phyloP scores from a whole-genome alignment of 345 rosid genomes.

The Rhodamnia argentea region DNA sequence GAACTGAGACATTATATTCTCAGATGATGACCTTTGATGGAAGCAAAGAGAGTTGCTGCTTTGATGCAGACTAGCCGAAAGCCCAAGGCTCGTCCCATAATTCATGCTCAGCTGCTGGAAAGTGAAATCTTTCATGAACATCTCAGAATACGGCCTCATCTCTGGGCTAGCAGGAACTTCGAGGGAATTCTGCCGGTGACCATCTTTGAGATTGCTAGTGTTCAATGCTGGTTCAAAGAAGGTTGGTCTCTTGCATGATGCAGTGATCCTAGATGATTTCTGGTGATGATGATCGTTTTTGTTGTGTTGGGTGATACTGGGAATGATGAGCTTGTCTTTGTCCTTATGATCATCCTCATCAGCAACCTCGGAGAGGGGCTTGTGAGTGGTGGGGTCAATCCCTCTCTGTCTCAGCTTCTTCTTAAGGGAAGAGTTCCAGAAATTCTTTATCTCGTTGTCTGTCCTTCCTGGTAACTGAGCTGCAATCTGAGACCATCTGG shows the following conservation, averaged over 20 bases:
- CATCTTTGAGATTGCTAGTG: neutral
- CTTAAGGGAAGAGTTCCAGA: conserved; percentile 65
- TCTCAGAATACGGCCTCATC: neutral
- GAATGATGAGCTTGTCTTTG: neutral
- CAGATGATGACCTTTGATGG: conserved; percentile 4
- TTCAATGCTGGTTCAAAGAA: neutral
- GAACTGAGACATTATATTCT: neutral
- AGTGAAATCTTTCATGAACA: conserved; percentile 18
- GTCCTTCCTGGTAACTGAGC: conserved; percentile 58
- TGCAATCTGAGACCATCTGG: conserved; percentile 73
- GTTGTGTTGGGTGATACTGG: neutral
- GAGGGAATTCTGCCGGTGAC: neutral
- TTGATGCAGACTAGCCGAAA: conserved; percentile 18
- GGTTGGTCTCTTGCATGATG: neutral
- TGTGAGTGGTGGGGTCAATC: conserved; percentile 65
- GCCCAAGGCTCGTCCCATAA: conserved; percentile 27
- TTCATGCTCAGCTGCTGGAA: conserved; percentile 35
- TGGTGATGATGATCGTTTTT: neutral
- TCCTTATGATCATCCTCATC: conserved; percentile 9
- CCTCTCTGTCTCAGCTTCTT: conserved; percentile 59
- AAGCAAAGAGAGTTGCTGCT: neutral
- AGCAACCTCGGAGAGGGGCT: conserved; percentile 42
- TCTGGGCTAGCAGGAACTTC: conserved; percentile 1
- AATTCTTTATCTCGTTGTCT: conserved; percentile 59
- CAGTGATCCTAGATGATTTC: neutral